Evolutionary conservation across 2,329 filamentous ascomycete genomes (phyloP), one percentile per base, ranked within the genome.

Genomic region (Emericellopsis atlantica): DNA sequence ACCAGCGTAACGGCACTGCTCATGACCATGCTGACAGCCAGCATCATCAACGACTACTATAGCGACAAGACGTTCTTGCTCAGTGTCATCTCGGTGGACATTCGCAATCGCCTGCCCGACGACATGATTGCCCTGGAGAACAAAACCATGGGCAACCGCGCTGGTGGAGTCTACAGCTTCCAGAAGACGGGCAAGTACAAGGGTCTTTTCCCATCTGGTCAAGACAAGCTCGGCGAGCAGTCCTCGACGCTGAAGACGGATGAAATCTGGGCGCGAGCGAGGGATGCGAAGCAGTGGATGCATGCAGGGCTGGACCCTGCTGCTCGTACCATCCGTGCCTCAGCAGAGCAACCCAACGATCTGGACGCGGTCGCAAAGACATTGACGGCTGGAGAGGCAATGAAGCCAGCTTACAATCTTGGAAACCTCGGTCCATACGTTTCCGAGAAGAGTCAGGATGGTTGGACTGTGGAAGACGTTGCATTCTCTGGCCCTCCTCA

Each of bases 301-400:
- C 31, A 32, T 32, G 31, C 36, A 36, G 40, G 44, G 16, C 44
- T 46, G 40, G 45, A 16, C 40, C 43, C 45, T 29, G 12, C 16
- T 29, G 40, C 22, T 8, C 18, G 22, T 21, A 16, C 29, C 29
- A 15, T n/a, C 8, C 29, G 22, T 37, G 34, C 34, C n/a, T n/a
- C 31, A 12, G 11, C 31, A 6, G 31, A 12, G 31, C 31, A 32
- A 15, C 31, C 31, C 31, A 32, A 32, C 31, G 6, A 12, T 12
- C 31, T 32, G 31, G 31, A 32, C 11, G 31, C 15, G 11, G 31
- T 32, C 31, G 31, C 15, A 12, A 15, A 32, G 11, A 32, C 11
- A 15, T 32, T 15, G 11, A 32, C 15, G 4, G 11, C 31, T 32
- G 15, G 31, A 12, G 9, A 35, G 9, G n/a, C n/a, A 5, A 10